Evolutionary conservation across 768 basidiomycete species (phyloP).

Genomic region (Pulveroboletus sp.): DNA sequence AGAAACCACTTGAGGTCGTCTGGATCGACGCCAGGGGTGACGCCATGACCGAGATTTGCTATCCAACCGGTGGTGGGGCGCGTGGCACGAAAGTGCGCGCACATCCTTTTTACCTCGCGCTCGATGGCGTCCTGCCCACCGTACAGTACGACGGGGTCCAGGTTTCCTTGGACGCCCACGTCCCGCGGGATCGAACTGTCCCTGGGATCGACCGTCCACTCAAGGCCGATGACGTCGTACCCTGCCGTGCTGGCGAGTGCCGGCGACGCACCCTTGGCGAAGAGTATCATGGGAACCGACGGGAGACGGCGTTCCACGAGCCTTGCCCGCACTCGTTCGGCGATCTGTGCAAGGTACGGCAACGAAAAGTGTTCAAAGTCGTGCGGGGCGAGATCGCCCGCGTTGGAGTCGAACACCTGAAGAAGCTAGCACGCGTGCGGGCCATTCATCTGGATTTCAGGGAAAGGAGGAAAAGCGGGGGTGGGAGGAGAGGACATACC

Average conservation of each 20-base stretch:
- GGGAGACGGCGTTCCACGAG: slow-evolving; percentile 53
- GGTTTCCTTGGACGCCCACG: slow-evolving; percentile 84
- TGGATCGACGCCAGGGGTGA: slow-evolving; percentile 92
- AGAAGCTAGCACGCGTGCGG: slow-evolving; percentile 39
- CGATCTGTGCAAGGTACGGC: slow-evolving; percentile 72
- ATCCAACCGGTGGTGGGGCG: slow-evolving; percentile 77
- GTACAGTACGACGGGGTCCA: slow-evolving; percentile 85
- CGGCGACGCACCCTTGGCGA: slow-evolving; percentile 90
- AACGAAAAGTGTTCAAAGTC: slow-evolving; percentile 84
- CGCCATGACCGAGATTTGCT: slow-evolving; percentile 94
- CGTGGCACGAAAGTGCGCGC: slow-evolving; percentile 58
- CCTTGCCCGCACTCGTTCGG: slow-evolving; percentile 55
- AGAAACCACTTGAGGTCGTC: slow-evolving; percentile 91
- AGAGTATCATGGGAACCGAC: slow-evolving; percentile 78
- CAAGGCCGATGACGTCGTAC: slow-evolving; percentile 87
- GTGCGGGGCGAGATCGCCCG: slow-evolving; percentile 83
- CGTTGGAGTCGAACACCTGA: slow-evolving; percentile 98
- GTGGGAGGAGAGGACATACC: slow-evolving; percentile 41
- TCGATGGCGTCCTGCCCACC: slow-evolving; percentile 87
- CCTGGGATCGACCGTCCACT: slow-evolving; percentile 83
- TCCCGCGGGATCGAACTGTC: slow-evolving; percentile 54
- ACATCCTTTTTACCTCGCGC: slow-evolving; percentile 76
- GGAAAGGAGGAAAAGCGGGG: too few relatives aligned
- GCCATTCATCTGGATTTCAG: too few relatives aligned
- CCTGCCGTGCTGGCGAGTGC: slow-evolving; percentile 62